phyloP scores from a whole-genome alignment of 441 rosid genomes.

The Brassica balearica region DNA sequence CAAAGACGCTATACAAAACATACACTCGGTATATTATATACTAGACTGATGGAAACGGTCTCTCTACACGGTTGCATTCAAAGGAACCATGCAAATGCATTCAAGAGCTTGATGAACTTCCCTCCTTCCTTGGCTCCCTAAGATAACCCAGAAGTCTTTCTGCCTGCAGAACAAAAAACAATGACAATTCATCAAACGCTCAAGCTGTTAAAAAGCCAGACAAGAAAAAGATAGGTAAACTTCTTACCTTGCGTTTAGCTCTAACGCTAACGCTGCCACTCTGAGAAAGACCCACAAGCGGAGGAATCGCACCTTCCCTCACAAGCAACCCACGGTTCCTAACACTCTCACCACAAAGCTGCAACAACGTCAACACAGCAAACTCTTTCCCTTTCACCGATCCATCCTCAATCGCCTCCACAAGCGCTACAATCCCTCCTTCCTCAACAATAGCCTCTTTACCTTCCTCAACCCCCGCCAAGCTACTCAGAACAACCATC shows the following conservation, averaged over 20 bases:
- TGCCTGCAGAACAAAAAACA: conserved; percentile 60
- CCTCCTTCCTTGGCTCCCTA: conserved; percentile 81
- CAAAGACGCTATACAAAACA: conserved; percentile 55
- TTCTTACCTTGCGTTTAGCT: conserved; percentile 78
- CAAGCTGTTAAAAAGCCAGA: not conserved
- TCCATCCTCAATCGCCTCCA: conserved; percentile 92
- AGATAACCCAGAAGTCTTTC: conserved; percentile 86
- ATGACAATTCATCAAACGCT: conserved; percentile 3
- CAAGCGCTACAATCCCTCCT: conserved; percentile 83
- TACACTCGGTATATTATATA: conserved; percentile 62
- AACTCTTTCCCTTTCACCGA: conserved; percentile 85
- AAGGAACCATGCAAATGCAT: conserved; percentile 5
- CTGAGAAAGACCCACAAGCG: conserved; percentile 93
- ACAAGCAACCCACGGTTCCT: conserved; percentile 87
- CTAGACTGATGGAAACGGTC: conserved; percentile 31
- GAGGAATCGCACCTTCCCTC: conserved; percentile 95
- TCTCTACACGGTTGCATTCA: conserved; percentile 6
- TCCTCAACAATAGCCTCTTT: conserved; percentile 80
- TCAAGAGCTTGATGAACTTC: conserved; percentile 69
- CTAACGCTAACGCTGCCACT: conserved; percentile 60
- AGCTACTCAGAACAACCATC: conserved; percentile 83
- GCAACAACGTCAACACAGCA: conserved; percentile 78
- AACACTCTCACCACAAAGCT: conserved; percentile 73
- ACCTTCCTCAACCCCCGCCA: conserved; percentile 73
- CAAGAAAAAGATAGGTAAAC: too few relatives aligned